phyloP scores from a whole-genome alignment of 1,284 basidiomycete genomes.

The Boletellus deceptivus region DNA sequence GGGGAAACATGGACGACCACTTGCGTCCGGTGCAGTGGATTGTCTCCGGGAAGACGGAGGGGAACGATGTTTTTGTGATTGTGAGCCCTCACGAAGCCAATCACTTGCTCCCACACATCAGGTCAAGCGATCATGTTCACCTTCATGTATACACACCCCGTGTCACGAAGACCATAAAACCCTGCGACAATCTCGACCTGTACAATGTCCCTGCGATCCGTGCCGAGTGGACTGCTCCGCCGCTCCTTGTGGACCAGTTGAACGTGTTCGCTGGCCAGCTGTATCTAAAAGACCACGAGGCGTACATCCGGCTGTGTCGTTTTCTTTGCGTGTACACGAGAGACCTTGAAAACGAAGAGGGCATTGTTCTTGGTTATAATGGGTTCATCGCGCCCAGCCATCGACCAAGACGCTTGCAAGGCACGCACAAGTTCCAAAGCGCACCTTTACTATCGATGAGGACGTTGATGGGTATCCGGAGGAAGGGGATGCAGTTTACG shows the following conservation, averaged over 20 bases:
- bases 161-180: constrained; percentile 31
- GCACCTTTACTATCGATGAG: constrained; percentile 36
- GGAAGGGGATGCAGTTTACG: constrained; percentile 39
- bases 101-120: constrained; percentile 37
- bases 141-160: constrained; percentile 44
- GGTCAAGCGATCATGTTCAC: constrained; percentile 29
- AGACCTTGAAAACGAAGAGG: constrained; percentile 9
- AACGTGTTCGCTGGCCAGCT: constrained; percentile 30
- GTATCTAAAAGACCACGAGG: neutral
- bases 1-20: neutral
- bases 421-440: constrained; percentile 26
- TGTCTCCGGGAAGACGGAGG: constrained; percentile 19
- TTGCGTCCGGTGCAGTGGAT: constrained; percentile 38
- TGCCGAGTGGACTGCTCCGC: neutral
- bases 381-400: constrained; percentile 35
- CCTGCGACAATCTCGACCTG: constrained; percentile 38
- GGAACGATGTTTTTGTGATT: constrained; percentile 28
- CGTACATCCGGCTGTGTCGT: neutral
- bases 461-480: constrained; percentile 33
- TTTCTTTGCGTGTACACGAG: constrained; percentile 11
- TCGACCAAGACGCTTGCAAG: constrained; percentile 11
- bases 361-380: constrained; percentile 25
- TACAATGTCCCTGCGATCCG: constrained; percentile 31
- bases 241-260: constrained; percentile 2
- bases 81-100: constrained; percentile 46